Evolutionary conservation across 805 yeast genomes (phyloP).

Genomic region (Wickerhamiella siamensis): DNA sequence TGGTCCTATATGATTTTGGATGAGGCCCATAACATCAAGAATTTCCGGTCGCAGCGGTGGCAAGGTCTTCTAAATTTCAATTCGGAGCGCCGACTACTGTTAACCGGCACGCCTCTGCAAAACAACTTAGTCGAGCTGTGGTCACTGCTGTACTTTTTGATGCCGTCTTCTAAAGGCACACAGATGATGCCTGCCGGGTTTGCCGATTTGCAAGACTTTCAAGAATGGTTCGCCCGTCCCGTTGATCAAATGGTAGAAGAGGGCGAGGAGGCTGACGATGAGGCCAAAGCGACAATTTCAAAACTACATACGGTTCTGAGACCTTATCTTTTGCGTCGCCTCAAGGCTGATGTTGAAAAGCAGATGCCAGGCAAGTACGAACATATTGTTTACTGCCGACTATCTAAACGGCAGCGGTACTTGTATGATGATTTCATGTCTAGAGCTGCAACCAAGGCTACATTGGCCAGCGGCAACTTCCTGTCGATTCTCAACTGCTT

Average conservation of each 20-base stretch:
- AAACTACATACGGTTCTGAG: conserved; percentile 86
- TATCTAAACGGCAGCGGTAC: conserved; percentile 83
- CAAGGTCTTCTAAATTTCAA: conserved; percentile 87
- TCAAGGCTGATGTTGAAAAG: conserved; percentile 92
- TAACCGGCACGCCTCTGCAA: conserved; percentile 96
- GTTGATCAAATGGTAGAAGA: conserved; percentile 84
- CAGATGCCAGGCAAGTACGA: conserved; percentile 98
- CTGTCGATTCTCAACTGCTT: conserved; percentile 89
- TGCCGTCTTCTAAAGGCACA: conserved; percentile 70
- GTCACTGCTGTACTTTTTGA: conserved; percentile 85
- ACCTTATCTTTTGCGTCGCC: conserved; percentile 80
- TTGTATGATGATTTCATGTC: conserved; percentile 95
- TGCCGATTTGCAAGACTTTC: conserved; percentile 91
- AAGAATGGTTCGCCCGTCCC: conserved; percentile 97
- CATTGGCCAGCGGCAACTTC: conserved; percentile 87
- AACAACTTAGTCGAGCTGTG: conserved; percentile 90
- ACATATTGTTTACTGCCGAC: conserved; percentile 80
- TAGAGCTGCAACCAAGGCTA: conserved; percentile 86
- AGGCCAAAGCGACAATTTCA: conserved; percentile 71
- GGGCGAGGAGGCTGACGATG: conserved; percentile 47
- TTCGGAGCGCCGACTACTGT: conserved; percentile 68
- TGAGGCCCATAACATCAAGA: conserved; percentile 96
- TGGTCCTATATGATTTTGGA: conserved; percentile 97
- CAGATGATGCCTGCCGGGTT: conserved; percentile 75
- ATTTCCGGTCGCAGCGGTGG: conserved; percentile 94